Base-by-base conservation (phyloP, 768 basidiomycete genomes). In the Galerina marginata region DNA sequence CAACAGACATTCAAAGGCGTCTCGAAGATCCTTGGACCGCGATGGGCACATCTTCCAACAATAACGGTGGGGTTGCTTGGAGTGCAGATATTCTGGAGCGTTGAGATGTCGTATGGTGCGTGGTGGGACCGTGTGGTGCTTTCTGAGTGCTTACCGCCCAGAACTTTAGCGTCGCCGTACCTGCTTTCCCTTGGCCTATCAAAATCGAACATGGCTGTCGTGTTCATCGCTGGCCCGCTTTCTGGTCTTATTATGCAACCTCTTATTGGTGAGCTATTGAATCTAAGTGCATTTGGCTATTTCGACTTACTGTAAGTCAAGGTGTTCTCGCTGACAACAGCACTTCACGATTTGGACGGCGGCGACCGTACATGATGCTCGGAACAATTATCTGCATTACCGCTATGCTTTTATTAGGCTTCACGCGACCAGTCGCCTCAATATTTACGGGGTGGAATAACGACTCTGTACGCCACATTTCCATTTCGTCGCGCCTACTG, bases 221-320 rank as follows among this genome's bases (percentile, higher is more conserved):
- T 97, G 10, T 95, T 99, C 71, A 82, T 96, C 46, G 96, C 96
- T 2, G 96, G 95, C 0, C 96, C 94, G 1, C 77, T 96, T 6
- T 93, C 91, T 0, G 96, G 95, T 2, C 83, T 99, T 20, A 79
- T 98, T 47, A 91, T 96, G 65, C 96, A 98, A 69, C 96, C 95
- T 1, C 71, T 96, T 44, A 93, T 96, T 66, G 92, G 93, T 85
- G 26, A 38, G 59, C 15, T 20, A 4, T 9, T 15, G n/a, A 51
- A 2, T 10, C 7, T 9, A 37, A n/a, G n/a, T 14, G 36, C 16
- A 5, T 51, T 4, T 33, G 7, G 2, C 29, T 25, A 23, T 46
- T 37, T 20, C 16, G 49, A 61, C 42, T 54, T 54, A 36, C 29
- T 46, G 9, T 43, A 80, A 83, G 80, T 37, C n/a, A 26, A 80